A percentile compares a stretch with the other conserved stretches of the same genome.
Evolutionary conservation across 768 basidiomycete genomes (phyloP).

Genomic region (Termitomyces titanicus): DNA sequence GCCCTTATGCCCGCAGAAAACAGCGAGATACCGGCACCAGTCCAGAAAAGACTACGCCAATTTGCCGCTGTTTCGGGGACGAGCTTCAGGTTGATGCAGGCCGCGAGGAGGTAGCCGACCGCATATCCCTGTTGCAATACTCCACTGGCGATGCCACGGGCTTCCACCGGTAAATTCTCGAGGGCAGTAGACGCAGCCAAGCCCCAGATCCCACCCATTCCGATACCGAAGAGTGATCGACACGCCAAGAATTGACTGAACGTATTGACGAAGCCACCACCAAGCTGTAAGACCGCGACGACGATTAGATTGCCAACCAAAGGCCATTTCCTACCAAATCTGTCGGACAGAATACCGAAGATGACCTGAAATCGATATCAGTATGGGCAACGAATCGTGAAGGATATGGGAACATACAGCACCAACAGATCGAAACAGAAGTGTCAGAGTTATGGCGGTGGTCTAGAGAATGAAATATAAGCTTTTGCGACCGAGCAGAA

Average conservation of each 20-base stretch:
- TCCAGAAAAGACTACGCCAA: slow-evolving; percentile 86
- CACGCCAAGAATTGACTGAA: slow-evolving; percentile 79
- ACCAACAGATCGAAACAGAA: slow-evolving; percentile 84
- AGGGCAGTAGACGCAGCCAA: slow-evolving; percentile 77
- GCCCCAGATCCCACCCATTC: slow-evolving; percentile 92
- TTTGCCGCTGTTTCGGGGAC: slow-evolving; percentile 39
- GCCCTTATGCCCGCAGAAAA: slow-evolving; percentile 67
- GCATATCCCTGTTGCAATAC: slow-evolving; percentile 90
- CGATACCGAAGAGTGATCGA: slow-evolving; percentile 80
- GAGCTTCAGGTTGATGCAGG: slow-evolving; percentile 73
- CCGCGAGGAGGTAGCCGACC: slow-evolving; percentile 78
- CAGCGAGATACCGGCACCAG: slow-evolving; percentile 62
- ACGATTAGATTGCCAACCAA: slow-evolving; percentile 73
- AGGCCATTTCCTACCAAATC: slow-evolving; percentile 94
- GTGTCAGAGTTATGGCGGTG: slow-evolving; percentile 84
- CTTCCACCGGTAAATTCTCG: slow-evolving; percentile 84
- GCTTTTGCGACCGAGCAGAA: not conserved
- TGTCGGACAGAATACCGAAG: slow-evolving; percentile 84
- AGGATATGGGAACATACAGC: slow-evolving; percentile 39
- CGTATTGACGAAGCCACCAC: slow-evolving; percentile 75
- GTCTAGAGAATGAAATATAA: slow-evolving; percentile 35
- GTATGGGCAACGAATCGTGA: slow-evolving; percentile 13
- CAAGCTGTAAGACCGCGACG: slow-evolving; percentile 70
- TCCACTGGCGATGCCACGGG: slow-evolving; percentile 82
- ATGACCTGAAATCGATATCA: slow-evolving; percentile 37